Evolutionary conservation across 1,284 basidiomycete species (phyloP).

Genomic region (Moniliella sp.): DNA sequence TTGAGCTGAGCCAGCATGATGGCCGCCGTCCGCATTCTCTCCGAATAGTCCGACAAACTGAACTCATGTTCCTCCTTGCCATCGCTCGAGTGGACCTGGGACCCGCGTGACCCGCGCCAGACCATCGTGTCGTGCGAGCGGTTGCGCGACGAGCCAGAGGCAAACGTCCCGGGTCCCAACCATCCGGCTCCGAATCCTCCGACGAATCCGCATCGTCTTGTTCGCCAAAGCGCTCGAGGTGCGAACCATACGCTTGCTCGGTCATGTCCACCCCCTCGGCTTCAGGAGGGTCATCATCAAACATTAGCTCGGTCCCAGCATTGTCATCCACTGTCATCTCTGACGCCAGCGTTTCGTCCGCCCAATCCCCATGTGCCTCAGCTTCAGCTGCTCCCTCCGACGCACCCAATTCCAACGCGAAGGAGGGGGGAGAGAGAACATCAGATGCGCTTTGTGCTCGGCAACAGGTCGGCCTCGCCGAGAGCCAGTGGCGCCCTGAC

Average conservation of each 20-base stretch:
- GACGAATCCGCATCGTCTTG: slow-evolving; percentile 7
- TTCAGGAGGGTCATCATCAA: no score
- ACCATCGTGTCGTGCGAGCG: no score
- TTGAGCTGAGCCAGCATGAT: slow-evolving; percentile 95
- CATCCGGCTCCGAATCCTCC: no score
- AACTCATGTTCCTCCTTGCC: slow-evolving; percentile 9
- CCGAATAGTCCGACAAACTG: slow-evolving; percentile 73
- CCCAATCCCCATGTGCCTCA: not conserved
- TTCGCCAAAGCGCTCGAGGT: slow-evolving; percentile 21
- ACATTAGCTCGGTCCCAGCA: no score
- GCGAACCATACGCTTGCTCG: slow-evolving; percentile 27
- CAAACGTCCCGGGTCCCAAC: no score
- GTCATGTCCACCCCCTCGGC: slow-evolving; percentile 26
- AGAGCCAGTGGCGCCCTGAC: no score
- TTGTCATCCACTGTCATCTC: no score
- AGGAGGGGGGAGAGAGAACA: not conserved
- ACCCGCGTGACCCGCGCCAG: no score
- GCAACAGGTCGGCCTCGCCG: no score
- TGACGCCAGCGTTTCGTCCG: not conserved
- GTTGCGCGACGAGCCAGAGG: no score
- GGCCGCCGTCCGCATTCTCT: slow-evolving; percentile 89
- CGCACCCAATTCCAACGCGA: not conserved
- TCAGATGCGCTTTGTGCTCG: not conserved
- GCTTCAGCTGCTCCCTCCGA: not conserved
- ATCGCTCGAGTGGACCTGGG: no score